These are phyloP conservation scores for Hanseniaspora singularis DNA, from an alignment of 805 yeast species.

Conservation along the genomic window DNA sequence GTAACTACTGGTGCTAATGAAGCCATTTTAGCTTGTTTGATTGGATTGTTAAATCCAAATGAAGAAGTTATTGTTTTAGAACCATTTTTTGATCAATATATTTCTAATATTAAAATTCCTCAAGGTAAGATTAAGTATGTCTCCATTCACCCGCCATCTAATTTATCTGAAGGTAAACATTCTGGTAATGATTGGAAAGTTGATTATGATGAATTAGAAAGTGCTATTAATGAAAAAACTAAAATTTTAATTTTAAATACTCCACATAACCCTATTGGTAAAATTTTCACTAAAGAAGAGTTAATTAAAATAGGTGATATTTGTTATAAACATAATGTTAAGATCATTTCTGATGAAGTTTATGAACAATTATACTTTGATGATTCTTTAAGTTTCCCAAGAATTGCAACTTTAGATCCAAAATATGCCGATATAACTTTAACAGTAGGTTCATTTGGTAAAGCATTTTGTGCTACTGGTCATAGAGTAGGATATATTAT, in stretches of 20 bases:
- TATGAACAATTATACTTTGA: conserved; percentile 79
- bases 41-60: conserved; percentile 73
- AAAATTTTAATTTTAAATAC: conserved; percentile 80
- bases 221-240: conserved; percentile 61
- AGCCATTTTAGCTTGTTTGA: conserved; percentile 75
- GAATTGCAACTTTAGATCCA: conserved; percentile 73
- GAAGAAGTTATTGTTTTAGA: conserved; percentile 95
- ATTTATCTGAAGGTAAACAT: conserved; percentile 49
- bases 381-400: conserved; percentile 42
- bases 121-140: conserved; percentile 89
- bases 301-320: conserved; percentile 62
- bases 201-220: conserved; percentile 64
- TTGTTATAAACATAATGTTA: conserved; percentile 73
- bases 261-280: conserved; percentile 95
- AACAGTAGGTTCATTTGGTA: conserved; percentile 95
- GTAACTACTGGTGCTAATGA: conserved; percentile 97
- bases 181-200: conserved; percentile 80
- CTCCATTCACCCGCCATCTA: conserved; percentile 71
- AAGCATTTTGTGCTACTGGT: conserved; percentile 97
- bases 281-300: conserved; percentile 69
- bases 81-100: conserved; percentile 95
- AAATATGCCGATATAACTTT: conserved; percentile 69
- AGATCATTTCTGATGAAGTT: conserved; percentile 85
- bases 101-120: conserved; percentile 82
- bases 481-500: conserved; percentile 97